A percentile compares a stretch with the other conserved stretches of the same genome.
phyloP scores from a whole-genome alignment of 2,329 filamentous ascomycete species.

The Dactylella cylindrospora region DNA sequence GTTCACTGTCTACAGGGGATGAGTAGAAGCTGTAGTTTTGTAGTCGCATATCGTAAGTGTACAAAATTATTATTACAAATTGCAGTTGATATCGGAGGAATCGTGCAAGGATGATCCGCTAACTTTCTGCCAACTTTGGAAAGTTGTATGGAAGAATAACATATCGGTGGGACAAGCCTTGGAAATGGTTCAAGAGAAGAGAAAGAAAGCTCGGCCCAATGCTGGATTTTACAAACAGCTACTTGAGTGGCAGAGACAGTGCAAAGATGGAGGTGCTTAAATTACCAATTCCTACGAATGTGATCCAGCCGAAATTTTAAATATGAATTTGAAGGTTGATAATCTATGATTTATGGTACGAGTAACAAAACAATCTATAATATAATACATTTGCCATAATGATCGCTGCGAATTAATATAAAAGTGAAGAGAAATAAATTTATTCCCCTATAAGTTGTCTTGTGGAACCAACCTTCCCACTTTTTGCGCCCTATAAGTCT shows the following conservation, averaged over 20 bases:
- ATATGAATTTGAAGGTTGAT: too few species aligned
- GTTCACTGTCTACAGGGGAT: constrained; percentile 39
- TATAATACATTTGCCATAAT: too few species aligned
- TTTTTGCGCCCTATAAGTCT: too few species aligned
- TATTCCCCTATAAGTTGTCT: too few species aligned
- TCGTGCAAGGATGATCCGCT: not conserved
- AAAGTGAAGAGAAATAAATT: too few species aligned
- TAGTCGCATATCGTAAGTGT: constrained; percentile 36
- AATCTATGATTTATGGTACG: too few species aligned
- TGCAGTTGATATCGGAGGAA: not conserved
- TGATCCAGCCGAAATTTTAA: too few species aligned
- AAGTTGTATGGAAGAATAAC: constrained; percentile 35
- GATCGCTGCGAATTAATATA: too few species aligned
- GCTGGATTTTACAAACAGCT: constrained; percentile 35
- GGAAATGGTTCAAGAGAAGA: constrained; percentile 28
- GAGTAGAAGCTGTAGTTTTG: constrained; percentile 35
- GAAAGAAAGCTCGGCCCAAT: constrained; percentile 35
- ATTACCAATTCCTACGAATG: too few species aligned
- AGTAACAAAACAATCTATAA: too few species aligned
- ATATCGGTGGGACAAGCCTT: constrained; percentile 21
- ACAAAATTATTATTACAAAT: not conserved
- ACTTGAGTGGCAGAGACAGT: constrained; percentile 27
- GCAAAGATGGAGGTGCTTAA: constrained; percentile 12
- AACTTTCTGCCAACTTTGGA: not conserved
- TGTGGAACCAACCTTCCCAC: too few species aligned